A percentile compares a stretch with the other conserved stretches of the same genome.
Conservation (phyloP, 1,139 yeast genomes). For the Blastobotrys ciferrii region DNA sequence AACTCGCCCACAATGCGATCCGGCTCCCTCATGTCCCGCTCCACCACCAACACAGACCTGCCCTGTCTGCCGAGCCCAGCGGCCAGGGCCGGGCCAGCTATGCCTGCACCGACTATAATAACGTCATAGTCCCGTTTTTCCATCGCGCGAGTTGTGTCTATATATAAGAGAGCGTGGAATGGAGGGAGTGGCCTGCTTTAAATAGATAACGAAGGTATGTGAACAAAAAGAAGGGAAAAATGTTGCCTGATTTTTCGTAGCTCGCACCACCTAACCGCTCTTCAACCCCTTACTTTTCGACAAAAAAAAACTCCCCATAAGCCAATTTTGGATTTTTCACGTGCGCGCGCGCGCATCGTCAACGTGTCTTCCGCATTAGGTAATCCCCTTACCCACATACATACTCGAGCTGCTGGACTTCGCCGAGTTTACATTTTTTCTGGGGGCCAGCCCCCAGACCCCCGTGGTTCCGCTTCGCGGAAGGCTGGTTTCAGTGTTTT, state of each 20-base stretch:
- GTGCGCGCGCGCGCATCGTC: neutral
- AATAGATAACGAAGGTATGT: too few species aligned
- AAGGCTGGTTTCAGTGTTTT: too few species aligned
- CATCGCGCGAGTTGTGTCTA: neutral
- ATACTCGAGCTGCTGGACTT: too few species aligned
- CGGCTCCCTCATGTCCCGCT: constrained; percentile 88
- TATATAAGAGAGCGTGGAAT: neutral
- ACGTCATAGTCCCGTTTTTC: constrained; percentile 47
- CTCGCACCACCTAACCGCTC: neutral
- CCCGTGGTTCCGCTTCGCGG: too few species aligned
- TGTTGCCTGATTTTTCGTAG: neutral
- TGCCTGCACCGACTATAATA: constrained; percentile 90
- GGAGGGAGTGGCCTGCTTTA: too few species aligned
- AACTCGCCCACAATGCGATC: constrained; percentile 97
- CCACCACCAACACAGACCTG: constrained; percentile 59
- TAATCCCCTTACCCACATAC: too few species aligned
- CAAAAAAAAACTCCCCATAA: neutral
- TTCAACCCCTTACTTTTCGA: neutral
- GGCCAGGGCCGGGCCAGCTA: constrained; percentile 91
- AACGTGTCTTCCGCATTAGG: neutral
- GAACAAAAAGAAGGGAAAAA: too few species aligned
- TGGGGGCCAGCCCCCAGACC: too few species aligned
- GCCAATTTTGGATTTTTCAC: neutral
- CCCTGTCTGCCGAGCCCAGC: constrained; percentile 90
- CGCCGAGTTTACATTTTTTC: too few species aligned